Evolutionary conservation across 768 basidiomycete genomes (phyloP).

Genomic region (Suillus cothurnatus): DNA sequence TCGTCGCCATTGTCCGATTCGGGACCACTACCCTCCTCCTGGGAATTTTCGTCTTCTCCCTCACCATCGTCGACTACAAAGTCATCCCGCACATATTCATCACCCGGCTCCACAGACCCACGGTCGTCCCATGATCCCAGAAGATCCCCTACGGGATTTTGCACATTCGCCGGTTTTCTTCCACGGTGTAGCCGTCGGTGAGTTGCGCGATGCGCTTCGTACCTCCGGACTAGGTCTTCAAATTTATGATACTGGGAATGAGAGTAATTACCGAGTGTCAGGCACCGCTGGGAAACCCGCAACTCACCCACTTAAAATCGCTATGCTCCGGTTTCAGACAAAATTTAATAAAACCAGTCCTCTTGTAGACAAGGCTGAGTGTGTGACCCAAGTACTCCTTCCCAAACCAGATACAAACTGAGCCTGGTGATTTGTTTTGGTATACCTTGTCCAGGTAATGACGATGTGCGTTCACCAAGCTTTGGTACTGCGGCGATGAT

Average conservation of each 20-base stretch:
- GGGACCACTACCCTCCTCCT: neutral
- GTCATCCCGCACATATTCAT: neutral
- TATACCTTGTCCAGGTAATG: slow-evolving; percentile 15
- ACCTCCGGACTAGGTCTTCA: neutral
- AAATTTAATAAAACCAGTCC: neutral
- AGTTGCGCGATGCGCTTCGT: neutral
- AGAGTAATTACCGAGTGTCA: neutral
- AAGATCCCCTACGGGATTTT: slow-evolving; percentile 8
- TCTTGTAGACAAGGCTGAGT: neutral
- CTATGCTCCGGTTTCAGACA: neutral
- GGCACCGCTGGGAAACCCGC: neutral
- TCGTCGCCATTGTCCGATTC: neutral
- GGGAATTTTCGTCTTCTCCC: neutral
- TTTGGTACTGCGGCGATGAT: slow-evolving; percentile 15
- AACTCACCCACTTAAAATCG: neutral
- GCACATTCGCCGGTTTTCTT: neutral
- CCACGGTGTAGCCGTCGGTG: neutral
- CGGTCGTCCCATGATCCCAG: neutral
- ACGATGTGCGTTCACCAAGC: slow-evolving; percentile 19
- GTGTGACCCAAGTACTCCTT: neutral
- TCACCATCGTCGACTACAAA: slow-evolving; percentile 6
- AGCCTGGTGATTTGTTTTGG: neutral
- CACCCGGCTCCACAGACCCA: slow-evolving; percentile 1
- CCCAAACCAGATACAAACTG: neutral
- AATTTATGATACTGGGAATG: neutral